A percentile compares a stretch with the other conserved stretches of the same genome.
phyloP scores from a whole-genome alignment of 495 filamentous ascomycete genomes.

The Terfezia boudieri region DNA sequence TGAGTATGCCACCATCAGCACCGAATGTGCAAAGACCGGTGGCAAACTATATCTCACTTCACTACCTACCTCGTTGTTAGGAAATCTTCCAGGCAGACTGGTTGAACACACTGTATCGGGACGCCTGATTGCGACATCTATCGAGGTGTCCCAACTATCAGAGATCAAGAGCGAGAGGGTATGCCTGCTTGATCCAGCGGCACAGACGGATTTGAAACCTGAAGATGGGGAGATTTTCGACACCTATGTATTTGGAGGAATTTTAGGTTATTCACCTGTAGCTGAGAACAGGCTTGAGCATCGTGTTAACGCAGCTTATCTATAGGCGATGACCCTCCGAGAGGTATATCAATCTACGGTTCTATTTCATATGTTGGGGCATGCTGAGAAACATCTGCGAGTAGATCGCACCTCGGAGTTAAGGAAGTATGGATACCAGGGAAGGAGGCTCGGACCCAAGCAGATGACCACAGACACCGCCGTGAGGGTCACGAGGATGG shows the following conservation, averaged over 20 bases:
- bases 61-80: slow-evolving; percentile 41
- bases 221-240: slow-evolving; percentile 67
- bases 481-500: slow-evolving; percentile 73
- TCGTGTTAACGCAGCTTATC: background rate
- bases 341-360: slow-evolving; percentile 37
- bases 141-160: slow-evolving; percentile 57
- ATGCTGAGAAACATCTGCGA: background rate
- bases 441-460: slow-evolving; percentile 68
- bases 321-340: slow-evolving; percentile 77
- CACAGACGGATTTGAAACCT: slow-evolving; percentile 53
- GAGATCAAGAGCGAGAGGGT: slow-evolving; percentile 35
- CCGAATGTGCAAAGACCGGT: slow-evolving; percentile 46
- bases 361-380: background rate
- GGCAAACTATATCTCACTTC: slow-evolving; percentile 68
- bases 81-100: slow-evolving; percentile 35
- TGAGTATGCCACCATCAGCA: slow-evolving; percentile 70
- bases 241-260: slow-evolving; percentile 85
- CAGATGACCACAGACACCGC: slow-evolving; percentile 99
- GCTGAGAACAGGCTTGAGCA: too few relatives aligned
- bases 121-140: slow-evolving; percentile 18
- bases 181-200: slow-evolving; percentile 76
- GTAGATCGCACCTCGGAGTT: slow-evolving; percentile 82
- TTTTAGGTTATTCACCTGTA: slow-evolving; percentile 43
- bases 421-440: slow-evolving; percentile 73
- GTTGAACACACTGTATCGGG: slow-evolving; percentile 43